Percentiles rank a stretch among this genome's conserved stretches.
Evolutionary conservation across 1,284 basidiomycete genomes (phyloP).

Genomic region (Leccinum insolens): DNA sequence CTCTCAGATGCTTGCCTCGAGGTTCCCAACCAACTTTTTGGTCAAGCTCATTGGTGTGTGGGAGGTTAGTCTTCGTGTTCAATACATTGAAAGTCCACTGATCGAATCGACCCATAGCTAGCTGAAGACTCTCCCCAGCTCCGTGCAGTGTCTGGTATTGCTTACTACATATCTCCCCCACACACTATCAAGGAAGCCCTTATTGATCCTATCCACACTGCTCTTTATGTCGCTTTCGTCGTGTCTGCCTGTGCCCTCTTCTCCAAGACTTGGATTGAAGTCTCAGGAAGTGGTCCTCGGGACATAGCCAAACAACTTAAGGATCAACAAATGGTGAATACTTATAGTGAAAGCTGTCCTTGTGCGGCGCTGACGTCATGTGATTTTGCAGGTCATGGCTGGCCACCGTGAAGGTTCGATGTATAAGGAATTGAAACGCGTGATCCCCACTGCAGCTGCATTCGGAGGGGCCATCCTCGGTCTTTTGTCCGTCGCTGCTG

Average conservation of each 20-base stretch:
- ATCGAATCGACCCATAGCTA: conserved; percentile 52
- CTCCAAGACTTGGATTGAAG: conserved; percentile 99
- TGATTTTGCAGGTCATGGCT: conserved; percentile 76
- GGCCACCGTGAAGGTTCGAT: conserved; percentile 96
- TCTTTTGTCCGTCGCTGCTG: conserved; percentile 92
- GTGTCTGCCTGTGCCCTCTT: conserved; percentile 95
- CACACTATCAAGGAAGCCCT: conserved; percentile 88
- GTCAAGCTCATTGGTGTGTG: conserved; percentile 92
- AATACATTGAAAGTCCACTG: neutral
- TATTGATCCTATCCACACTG: conserved; percentile 92
- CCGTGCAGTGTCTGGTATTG: conserved; percentile 88
- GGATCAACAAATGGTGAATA: conserved; percentile 90
- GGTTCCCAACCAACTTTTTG: conserved; percentile 92
- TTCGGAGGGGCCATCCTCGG: conserved; percentile 97
- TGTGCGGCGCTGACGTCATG: neutral
- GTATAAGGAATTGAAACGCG: conserved; percentile 99
- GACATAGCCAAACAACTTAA: conserved; percentile 99
- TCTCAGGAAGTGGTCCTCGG: conserved; percentile 92
- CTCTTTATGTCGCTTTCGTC: conserved; percentile 92
- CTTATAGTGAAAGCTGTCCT: neutral
- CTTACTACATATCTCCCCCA: conserved; percentile 98
- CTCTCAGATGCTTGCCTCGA: conserved; percentile 90
- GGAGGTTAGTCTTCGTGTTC: conserved; percentile 70
- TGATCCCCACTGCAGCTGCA: conserved; percentile 97
- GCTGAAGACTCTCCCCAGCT: conserved; percentile 93